These are phyloP conservation scores for Lentinula novae-zelandiae DNA, from an alignment of 1,284 basidiomycete species.

Conservation along the genomic window DNA sequence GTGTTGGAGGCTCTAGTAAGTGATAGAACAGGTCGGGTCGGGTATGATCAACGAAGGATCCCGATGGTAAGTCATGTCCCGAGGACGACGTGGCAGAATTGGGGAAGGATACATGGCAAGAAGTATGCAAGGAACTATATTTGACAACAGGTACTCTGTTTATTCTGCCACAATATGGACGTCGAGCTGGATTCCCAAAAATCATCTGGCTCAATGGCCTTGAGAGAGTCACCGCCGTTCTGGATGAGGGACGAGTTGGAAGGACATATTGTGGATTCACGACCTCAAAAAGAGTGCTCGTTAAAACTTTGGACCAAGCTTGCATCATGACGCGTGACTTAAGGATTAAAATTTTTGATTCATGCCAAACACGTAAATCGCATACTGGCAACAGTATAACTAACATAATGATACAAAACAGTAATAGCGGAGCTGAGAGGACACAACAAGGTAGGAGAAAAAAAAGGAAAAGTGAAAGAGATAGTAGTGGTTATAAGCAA, in stretches of 20 bases:
- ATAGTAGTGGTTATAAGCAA: background rate
- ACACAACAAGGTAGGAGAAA: background rate
- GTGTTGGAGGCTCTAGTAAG: conserved; percentile 48
- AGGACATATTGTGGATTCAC: background rate
- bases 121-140: background rate
- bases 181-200: background rate
- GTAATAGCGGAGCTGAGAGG: background rate
- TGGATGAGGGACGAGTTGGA: background rate
- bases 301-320: background rate
- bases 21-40: conserved; percentile 70
- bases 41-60: conserved; percentile 44
- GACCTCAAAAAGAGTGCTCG: background rate
- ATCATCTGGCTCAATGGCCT: background rate
- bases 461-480: background rate
- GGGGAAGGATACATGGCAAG: background rate
- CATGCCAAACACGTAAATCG: background rate
- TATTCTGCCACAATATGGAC: background rate
- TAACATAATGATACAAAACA: conserved; percentile 6
- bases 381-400: background rate
- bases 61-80: background rate
- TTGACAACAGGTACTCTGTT: background rate
- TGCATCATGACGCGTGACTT: background rate
- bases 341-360: too few relatives aligned
- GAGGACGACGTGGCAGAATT: background rate
- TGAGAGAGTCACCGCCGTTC: background rate